Evolutionary conservation across 352 stramenopile genomes (phyloP).

Genomic region (Globisporangium ultimum): DNA sequence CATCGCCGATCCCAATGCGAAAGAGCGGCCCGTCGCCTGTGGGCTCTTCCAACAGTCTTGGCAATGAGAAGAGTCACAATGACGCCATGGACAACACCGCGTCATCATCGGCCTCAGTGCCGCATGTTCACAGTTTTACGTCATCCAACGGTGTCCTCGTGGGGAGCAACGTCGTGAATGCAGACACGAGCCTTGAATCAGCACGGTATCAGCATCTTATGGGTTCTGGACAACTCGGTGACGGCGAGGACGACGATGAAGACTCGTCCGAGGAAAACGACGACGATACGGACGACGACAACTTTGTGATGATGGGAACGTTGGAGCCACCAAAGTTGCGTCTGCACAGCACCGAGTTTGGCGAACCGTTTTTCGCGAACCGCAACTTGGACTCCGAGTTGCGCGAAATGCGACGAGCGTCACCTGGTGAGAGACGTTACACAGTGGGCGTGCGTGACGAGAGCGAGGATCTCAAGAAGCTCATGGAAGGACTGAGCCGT

Average conservation of each 20-base stretch:
- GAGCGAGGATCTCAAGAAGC: conserved; percentile 50
- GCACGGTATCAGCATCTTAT: conserved; percentile 14
- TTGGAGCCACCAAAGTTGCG: conserved; percentile 12
- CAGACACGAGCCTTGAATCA: conserved; percentile 13
- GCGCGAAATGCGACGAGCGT: conserved; percentile 8
- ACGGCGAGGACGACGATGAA: conserved; percentile 23
- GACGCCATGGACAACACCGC: conserved; percentile 13
- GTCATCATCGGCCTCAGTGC: conserved; percentile 9
- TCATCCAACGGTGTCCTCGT: conserved; percentile 14
- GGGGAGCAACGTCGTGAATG: conserved; percentile 5
- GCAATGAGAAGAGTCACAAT: conserved; percentile 3
- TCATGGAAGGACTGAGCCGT: conserved; percentile 60
- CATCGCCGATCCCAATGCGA: conserved; percentile 11
- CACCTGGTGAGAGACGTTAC: conserved; percentile 4
- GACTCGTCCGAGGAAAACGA: conserved; percentile 34
- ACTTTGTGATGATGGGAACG: conserved; percentile 23
- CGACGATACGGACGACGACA: conserved; percentile 30
- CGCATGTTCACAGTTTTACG: conserved; percentile 12
- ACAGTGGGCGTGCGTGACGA: conserved; percentile 28
- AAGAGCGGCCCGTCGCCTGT: conserved; percentile 9
- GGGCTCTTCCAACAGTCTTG: conserved; percentile 4
- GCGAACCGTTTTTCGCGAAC: conserved; percentile 31
- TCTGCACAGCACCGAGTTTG: neutral
- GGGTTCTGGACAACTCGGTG: conserved; percentile 12
- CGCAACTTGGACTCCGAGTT: conserved; percentile 22